Percentiles rank a stretch among this genome's conserved stretches.
Conservation (phyloP, 148 eudicot genomes). For the Vaccinium darrowii region DNA sequence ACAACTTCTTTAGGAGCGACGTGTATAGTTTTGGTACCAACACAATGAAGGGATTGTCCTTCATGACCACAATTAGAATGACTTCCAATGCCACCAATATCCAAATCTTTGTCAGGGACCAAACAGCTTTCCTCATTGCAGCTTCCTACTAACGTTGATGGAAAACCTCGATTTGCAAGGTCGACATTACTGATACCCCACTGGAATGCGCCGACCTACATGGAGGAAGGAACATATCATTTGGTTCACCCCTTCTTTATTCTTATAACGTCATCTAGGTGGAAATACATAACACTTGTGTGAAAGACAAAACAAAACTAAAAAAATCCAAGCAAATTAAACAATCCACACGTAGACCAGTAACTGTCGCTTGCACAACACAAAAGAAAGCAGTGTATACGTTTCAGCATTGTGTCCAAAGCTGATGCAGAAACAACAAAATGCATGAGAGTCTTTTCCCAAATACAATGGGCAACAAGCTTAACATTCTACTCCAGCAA, state of each 20-base stretch:
- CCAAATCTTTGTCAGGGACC: conserved; percentile 50
- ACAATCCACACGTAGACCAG: background rate
- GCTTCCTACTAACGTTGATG: conserved; percentile 36
- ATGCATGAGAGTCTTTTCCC: background rate
- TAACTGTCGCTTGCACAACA: background rate
- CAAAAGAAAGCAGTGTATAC: background rate
- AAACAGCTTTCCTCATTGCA: conserved; percentile 41
- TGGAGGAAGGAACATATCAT: background rate
- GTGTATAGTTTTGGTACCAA: conserved; percentile 27
- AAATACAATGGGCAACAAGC: background rate
- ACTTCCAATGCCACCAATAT: conserved; percentile 30
- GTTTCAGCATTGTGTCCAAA: background rate
- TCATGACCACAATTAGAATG: conserved; percentile 32
- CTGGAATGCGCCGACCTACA: conserved; percentile 47
- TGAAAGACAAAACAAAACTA: background rate
- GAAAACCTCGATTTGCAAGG: conserved; percentile 32
- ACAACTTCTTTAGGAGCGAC: conserved; percentile 34
- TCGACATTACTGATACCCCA: conserved; percentile 32
- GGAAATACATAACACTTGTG: background rate
- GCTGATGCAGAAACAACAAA: background rate
- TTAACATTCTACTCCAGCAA: background rate
- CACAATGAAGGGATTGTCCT: conserved; percentile 23
- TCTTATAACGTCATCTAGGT: background rate
- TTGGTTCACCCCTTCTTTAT: background rate
- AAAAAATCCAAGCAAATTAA: background rate